Conservation (phyloP, 2,329 filamentous ascomycete species). For the Colletotrichum echinochloae region DNA sequence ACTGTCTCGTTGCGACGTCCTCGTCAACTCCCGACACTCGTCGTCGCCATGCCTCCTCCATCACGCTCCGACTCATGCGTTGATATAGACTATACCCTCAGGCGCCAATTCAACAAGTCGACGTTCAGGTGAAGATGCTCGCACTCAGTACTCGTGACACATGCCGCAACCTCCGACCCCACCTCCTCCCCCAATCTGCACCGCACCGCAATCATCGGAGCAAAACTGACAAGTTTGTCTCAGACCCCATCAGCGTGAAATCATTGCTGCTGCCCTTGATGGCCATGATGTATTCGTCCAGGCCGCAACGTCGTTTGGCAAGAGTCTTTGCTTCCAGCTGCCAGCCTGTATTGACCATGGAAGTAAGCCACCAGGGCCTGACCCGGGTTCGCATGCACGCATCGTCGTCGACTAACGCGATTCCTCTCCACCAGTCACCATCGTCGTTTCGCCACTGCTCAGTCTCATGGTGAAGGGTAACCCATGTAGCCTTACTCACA, state of each 20-base stretch:
- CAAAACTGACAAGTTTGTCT: constrained; percentile 56
- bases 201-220: not conserved
- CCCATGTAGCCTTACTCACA: constrained; percentile 22
- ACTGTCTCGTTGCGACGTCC: constrained; percentile 21
- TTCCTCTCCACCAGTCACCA: constrained; percentile 71
- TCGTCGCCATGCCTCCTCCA: constrained; percentile 55
- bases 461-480: constrained; percentile 79
- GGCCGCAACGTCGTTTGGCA: constrained; percentile 90
- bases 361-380: constrained; percentile 66
- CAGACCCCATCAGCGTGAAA: constrained; percentile 82
- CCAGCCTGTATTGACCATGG: constrained; percentile 89
- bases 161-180: not conserved
- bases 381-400: constrained; percentile 10
- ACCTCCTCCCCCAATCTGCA: not conserved
- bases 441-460: constrained; percentile 89
- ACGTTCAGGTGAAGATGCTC: constrained; percentile 72
- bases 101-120: constrained; percentile 78
- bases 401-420: constrained; percentile 43
- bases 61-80: constrained; percentile 61
- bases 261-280: constrained; percentile 83
- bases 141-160: constrained; percentile 1
- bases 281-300: constrained; percentile 94
- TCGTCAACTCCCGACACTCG: constrained; percentile 28
- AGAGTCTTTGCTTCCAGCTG: constrained; percentile 92
- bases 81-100: constrained; percentile 81